Base-by-base conservation (phyloP, 2,329 filamentous ascomycete genomes). In the Monosporascus cannonballus region DNA sequence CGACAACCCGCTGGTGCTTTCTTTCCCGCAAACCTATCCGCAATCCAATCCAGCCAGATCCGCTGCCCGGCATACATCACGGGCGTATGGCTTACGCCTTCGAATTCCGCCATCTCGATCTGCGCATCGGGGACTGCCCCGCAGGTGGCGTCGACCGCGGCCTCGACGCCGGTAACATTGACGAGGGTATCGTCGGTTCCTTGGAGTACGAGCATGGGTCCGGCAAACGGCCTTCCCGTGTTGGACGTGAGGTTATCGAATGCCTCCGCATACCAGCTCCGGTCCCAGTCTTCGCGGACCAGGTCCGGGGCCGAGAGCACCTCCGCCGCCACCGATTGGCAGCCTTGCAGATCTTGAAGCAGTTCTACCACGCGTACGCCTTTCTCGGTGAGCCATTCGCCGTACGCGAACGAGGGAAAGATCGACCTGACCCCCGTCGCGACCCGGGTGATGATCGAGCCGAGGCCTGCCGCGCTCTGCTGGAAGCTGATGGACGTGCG, bases 201-300 rank as follows among this genome's bases (percentile, higher is more conserved):
- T 8, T 51, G 48, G 5, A 54, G 27, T 2, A 54, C 45, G 49
- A 54, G 52, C 52, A 54, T 39, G 17, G 52, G 52, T 14, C 50
- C 50, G 15, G 44, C 45, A 9, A 51, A 47, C 22, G 30, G 30
- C 34, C 24, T n/a, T 4, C 20, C 45, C 3, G 41, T 27, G 25
- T n/a, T 22, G 24, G 42, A 42, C 1, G 49, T 49, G 17, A 51
- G 37, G 3, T 42, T 17, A 11, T 48, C 37, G 15, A 53, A 47
- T 6, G 44, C 44, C n/a, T 42, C 48, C n/a, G 46, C 42, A 45
- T 51, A 48, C 48, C 36, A 30, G 17, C 37, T 50, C 37, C n/a
- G 20, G 39, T 44, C 14, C 48, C 48, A 50, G 38, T 50, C 48
- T 24, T 24, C 37, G 38, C 48, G 48, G 37, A 51, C 41, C 17